These are phyloP conservation scores for Lippia alba DNA, from an alignment of 305 asterid genomes.

Conservation along the genomic window DNA sequence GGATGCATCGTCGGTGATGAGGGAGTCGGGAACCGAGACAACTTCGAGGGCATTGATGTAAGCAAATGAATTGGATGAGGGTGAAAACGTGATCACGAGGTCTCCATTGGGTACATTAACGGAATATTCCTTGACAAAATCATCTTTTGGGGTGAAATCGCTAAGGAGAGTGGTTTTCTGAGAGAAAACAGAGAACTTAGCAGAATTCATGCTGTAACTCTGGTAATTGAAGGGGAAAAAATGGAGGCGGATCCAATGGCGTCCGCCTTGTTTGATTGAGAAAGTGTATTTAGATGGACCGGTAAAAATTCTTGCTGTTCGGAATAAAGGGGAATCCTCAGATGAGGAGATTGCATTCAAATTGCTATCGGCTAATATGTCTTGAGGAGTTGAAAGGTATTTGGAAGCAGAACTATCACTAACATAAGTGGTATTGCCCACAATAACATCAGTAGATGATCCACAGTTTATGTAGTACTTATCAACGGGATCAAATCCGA, in stretches of 20 bases:
- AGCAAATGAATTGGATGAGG: constrained; percentile 58
- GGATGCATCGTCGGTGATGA: constrained; percentile 57
- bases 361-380: constrained; percentile 55
- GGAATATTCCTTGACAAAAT: constrained; percentile 55
- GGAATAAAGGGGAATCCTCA: constrained; percentile 50
- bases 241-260: constrained; percentile 85
- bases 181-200: constrained; percentile 73
- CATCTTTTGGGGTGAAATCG: constrained; percentile 58
- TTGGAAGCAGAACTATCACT: constrained; percentile 67
- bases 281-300: constrained; percentile 64
- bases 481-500: constrained; percentile 69
- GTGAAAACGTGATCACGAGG: constrained; percentile 57
- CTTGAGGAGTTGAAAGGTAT: constrained; percentile 61
- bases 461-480: constrained; percentile 70
- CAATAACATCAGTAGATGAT: constrained; percentile 51
- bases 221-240: constrained; percentile 64
- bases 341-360: constrained; percentile 47
- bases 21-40: constrained; percentile 62
- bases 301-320: constrained; percentile 69
- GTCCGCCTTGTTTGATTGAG: constrained; percentile 53
- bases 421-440: constrained; percentile 54
- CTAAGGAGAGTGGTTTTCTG: constrained; percentile 59
- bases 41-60: constrained; percentile 76
- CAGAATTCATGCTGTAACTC: constrained; percentile 55
- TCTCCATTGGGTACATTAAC: constrained; percentile 55